Conservation (phyloP, 805 yeast genomes). For the Wickerhamomyces kurtzmanii region DNA sequence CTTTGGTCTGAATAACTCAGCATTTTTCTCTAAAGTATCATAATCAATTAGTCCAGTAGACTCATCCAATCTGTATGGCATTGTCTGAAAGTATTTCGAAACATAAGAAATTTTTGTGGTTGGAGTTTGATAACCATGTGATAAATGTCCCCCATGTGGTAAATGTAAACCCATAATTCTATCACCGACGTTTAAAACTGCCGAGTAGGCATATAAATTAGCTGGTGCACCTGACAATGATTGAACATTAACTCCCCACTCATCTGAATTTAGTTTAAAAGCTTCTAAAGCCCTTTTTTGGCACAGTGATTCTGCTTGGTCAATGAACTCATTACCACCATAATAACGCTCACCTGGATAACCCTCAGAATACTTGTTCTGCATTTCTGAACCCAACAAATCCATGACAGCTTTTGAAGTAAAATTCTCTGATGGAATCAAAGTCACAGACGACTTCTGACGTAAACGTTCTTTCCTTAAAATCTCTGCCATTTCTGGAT, state of each 20-base stretch:
- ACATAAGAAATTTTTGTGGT: constrained; percentile 90
- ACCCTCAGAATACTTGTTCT: constrained; percentile 97
- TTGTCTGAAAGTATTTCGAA: constrained; percentile 93
- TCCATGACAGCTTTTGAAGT: constrained; percentile 95
- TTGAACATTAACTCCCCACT: constrained; percentile 98
- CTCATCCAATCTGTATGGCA: constrained; percentile 94
- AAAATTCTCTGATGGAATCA: constrained; percentile 96
- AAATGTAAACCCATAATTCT: constrained; percentile 96
- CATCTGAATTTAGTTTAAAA: constrained; percentile 64
- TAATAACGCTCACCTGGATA: constrained; percentile 99
- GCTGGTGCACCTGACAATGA: constrained; percentile 97
- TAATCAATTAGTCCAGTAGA: constrained; percentile 94
- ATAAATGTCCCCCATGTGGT: constrained; percentile 98
- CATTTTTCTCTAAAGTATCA: constrained; percentile 88
- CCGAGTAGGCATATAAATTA: constrained; percentile 92
- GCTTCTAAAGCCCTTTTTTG: constrained; percentile 93
- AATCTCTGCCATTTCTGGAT: constrained; percentile 71
- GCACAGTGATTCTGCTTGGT: constrained; percentile 85
- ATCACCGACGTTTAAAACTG: constrained; percentile 90
- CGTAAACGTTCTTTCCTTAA: constrained; percentile 76
- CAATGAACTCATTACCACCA: constrained; percentile 97
- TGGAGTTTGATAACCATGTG: constrained; percentile 97
- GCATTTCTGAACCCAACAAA: constrained; percentile 95
- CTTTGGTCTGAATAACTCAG: constrained; percentile 90
- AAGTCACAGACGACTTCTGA: constrained; percentile 87